A percentile compares a stretch with the other conserved stretches of the same genome.
Evolutionary conservation across 1,139 yeast genomes (phyloP).

Genomic region (Candida neerlandica): DNA sequence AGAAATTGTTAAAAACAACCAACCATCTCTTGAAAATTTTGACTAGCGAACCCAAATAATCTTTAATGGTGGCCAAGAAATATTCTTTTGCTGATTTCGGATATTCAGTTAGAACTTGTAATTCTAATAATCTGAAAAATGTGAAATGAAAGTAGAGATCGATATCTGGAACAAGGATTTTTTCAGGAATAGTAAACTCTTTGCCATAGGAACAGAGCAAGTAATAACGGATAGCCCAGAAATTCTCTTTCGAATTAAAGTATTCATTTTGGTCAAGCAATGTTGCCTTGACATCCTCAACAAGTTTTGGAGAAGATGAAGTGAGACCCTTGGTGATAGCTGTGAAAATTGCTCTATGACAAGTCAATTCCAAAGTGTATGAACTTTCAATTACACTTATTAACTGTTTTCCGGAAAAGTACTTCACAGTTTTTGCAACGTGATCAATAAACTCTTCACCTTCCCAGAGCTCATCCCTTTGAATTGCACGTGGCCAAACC

Average conservation of each 20-base stretch:
- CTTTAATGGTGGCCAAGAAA: conserved; percentile 30
- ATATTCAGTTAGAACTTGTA: conserved; percentile 28
- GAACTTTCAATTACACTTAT: conserved; percentile 19
- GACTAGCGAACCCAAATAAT: conserved; percentile 19
- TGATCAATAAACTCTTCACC: conserved; percentile 31
- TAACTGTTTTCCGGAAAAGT: conserved; percentile 53
- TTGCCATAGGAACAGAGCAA: conserved; percentile 51
- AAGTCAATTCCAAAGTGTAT: conserved; percentile 12
- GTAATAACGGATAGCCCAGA: conserved; percentile 52
- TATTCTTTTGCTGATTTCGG: conserved; percentile 15
- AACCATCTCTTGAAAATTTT: conserved; percentile 57
- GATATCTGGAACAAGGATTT: conserved; percentile 8
- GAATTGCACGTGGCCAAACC: conserved; percentile 46
- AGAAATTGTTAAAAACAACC: conserved; percentile 44
- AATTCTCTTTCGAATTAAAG: conserved; percentile 19
- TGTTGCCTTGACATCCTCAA: conserved; percentile 20
- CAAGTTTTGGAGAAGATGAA: conserved; percentile 22
- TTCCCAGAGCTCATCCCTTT: conserved; percentile 26
- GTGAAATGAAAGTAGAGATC: conserved; percentile 37
- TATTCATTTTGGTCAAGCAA: conserved; percentile 16
- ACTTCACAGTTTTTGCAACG: conserved; percentile 42
- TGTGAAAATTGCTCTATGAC: conserved; percentile 27
- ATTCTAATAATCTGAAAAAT: conserved; percentile 52
- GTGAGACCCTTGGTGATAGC: conserved; percentile 47
- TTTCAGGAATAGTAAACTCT: conserved; percentile 23